Percentiles rank a stretch among this genome's conserved stretches.
These are phyloP conservation scores for Tylopilus sp. DNA, from an alignment of 768 basidiomycete genomes.

Conservation along the genomic window DNA sequence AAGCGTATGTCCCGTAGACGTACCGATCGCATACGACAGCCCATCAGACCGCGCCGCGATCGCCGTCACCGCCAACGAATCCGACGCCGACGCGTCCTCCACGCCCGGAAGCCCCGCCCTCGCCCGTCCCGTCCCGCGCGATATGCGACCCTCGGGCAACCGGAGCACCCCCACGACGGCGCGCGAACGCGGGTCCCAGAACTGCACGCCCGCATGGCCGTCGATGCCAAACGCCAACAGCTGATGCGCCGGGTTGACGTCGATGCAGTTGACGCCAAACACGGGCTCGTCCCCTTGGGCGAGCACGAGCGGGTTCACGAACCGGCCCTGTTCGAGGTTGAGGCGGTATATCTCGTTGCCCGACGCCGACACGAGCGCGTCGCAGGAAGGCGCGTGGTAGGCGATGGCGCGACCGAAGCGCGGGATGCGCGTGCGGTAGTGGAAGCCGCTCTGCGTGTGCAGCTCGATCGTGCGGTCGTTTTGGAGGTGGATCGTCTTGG, in stretches of 20 bases:
- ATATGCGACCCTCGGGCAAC: conserved; percentile 53
- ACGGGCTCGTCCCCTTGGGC: conserved; percentile 53
- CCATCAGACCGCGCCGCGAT: conserved; percentile 85
- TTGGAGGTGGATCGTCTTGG: conserved; percentile 95
- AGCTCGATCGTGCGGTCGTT: conserved; percentile 92
- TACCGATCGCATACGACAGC: conserved; percentile 90
- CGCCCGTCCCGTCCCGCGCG: conserved; percentile 37
- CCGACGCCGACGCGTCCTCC: conserved; percentile 31
- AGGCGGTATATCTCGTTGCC: conserved; percentile 89
- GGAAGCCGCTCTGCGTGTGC: conserved; percentile 90
- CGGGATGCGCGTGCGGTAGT: conserved; percentile 92
- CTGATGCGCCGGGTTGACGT: conserved; percentile 92
- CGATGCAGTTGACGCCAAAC: conserved; percentile 83
- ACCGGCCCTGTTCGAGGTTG: conserved; percentile 93
- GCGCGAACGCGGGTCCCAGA: conserved; percentile 93
- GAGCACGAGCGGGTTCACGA: conserved; percentile 76
- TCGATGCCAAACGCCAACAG: conserved; percentile 88
- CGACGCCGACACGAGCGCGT: conserved; percentile 79
- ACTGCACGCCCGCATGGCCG: conserved; percentile 82
- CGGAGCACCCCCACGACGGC: conserved; percentile 65
- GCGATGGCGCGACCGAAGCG: conserved; percentile 88
- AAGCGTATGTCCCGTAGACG: conserved; percentile 90
- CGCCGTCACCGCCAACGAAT: conserved; percentile 65
- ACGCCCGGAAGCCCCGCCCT: conserved; percentile 32
- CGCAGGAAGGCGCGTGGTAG: conserved; percentile 93